Evolutionary conservation across 2,329 filamentous ascomycete genomes (phyloP).

Genomic region (Ceratocystis destructans): DNA sequence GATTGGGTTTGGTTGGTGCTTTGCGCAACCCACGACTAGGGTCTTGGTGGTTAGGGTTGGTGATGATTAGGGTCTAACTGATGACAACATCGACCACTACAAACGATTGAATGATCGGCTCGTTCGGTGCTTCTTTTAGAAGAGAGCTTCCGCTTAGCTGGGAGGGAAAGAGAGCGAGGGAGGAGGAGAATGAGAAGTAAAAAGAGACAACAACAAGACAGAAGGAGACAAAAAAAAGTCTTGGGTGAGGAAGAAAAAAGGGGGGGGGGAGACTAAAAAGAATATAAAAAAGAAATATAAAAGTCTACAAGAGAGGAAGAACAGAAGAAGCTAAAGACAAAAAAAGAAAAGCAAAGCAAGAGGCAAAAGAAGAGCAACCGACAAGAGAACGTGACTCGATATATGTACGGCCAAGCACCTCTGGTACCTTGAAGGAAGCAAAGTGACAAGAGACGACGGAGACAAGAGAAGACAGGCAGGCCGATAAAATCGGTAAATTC

Average conservation of each 20-base stretch:
- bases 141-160: no score
- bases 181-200: neutral
- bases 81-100: neutral
- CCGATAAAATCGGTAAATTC: neutral
- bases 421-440: neutral
- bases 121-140: no score
- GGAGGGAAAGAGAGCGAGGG: no score
- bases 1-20: no score
- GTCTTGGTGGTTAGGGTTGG: no score
- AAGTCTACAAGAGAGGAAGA: neutral
- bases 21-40: no score
- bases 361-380: neutral
- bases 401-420: neutral
- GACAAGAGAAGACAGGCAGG: neutral
- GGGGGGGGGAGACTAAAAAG: neutral
- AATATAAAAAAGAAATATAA: constrained; percentile 3
- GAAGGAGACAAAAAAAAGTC: neutral
- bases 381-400: constrained; percentile 1
- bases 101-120: no score
- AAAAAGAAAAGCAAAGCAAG: neutral
- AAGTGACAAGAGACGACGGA: neutral
- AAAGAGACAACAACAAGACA: neutral
- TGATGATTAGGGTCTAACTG: neutral
- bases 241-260: neutral
- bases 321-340: neutral